A percentile compares a stretch with the other conserved stretches of the same genome.
Evolutionary conservation across 2,329 filamentous ascomycete genomes (phyloP).

Genomic region (Aurifilum marmelostoma): DNA sequence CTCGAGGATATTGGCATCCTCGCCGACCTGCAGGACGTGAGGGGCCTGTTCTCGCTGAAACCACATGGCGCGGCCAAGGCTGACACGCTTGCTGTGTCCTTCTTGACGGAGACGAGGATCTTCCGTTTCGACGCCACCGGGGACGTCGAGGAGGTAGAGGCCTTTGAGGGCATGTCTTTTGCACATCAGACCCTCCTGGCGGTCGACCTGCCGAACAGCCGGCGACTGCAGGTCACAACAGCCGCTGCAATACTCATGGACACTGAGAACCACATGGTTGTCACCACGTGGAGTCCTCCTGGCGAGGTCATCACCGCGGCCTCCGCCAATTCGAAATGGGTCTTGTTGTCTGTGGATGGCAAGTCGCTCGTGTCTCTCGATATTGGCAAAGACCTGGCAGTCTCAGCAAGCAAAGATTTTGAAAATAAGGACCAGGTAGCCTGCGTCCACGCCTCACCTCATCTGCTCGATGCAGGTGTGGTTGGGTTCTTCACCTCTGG

Average conservation of each 20-base stretch:
- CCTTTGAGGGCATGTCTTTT: slow-evolving; percentile 72
- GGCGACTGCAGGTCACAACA: slow-evolving; percentile 77
- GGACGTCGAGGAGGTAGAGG: slow-evolving; percentile 84
- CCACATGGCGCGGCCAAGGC: slow-evolving; percentile 51
- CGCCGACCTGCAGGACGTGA: slow-evolving; percentile 75
- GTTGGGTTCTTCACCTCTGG: slow-evolving; percentile 89
- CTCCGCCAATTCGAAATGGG: slow-evolving; percentile 70
- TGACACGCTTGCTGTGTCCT: slow-evolving; percentile 79
- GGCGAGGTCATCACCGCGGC: slow-evolving; percentile 72
- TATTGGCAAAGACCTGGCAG: slow-evolving; percentile 59
- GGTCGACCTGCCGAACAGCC: slow-evolving; percentile 63
- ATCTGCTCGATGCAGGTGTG: slow-evolving; percentile 69
- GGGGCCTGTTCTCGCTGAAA: slow-evolving; percentile 71
- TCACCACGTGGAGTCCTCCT: slow-evolving; percentile 61
- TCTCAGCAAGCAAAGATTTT: slow-evolving; percentile 63
- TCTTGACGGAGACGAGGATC: slow-evolving; percentile 79
- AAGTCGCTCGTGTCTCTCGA: slow-evolving; percentile 71
- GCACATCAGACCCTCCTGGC: slow-evolving; percentile 72
- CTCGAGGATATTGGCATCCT: slow-evolving; percentile 85
- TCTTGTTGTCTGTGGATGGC: slow-evolving; percentile 77
- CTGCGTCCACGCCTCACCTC: slow-evolving; percentile 75
- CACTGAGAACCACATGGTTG: slow-evolving; percentile 55
- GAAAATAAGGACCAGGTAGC: slow-evolving; percentile 76
- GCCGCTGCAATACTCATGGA: slow-evolving; percentile 66
- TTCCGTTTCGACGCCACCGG: slow-evolving; percentile 77